A percentile compares a stretch with the other conserved stretches of the same genome.
phyloP scores from a whole-genome alignment of 176 grass and related monocot species.

The Lolium perenne region DNA sequence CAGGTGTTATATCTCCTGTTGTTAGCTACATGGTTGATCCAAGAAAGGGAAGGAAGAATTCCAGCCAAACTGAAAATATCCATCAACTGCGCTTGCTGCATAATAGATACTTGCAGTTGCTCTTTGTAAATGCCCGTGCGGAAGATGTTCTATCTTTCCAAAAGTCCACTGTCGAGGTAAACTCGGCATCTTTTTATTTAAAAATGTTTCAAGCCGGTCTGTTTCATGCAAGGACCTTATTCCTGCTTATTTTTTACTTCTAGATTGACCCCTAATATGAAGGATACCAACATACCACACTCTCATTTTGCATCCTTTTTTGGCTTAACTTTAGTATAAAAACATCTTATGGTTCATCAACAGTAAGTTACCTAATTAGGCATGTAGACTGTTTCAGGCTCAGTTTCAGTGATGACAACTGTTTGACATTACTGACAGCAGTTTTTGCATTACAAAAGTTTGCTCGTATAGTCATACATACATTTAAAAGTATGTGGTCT shows the following conservation, averaged over 20 bases:
- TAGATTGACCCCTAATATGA: not conserved
- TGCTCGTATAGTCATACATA: not conserved
- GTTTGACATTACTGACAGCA: not conserved
- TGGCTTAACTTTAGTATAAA: not conserved
- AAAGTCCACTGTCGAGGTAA: constrained; percentile 74
- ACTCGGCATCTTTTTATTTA: constrained; percentile 21
- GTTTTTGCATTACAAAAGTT: constrained; percentile 18
- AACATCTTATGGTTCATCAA: not conserved
- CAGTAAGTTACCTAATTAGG: not conserved
- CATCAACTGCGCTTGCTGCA: constrained; percentile 68
- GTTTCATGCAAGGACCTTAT: not conserved
- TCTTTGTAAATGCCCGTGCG: constrained; percentile 67
- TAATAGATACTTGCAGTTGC: constrained; percentile 81
- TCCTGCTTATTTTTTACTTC: not conserved
- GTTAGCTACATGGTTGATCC: constrained; percentile 63
- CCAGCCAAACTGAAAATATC: constrained; percentile 72
- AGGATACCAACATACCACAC: not conserved
- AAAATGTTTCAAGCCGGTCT: constrained; percentile 22
- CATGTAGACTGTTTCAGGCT: not conserved
- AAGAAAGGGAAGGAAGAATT: constrained; percentile 73
- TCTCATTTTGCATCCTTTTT: not conserved
- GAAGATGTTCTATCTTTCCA: constrained; percentile 65
- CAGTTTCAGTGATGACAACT: constrained; percentile 5
- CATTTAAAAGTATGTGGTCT: not conserved
- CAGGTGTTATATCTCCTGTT: constrained; percentile 37